These are phyloP conservation scores for Chrysoporthe cubensis DNA, from an alignment of 2,329 filamentous ascomycete species.

Conservation along the genomic window DNA sequence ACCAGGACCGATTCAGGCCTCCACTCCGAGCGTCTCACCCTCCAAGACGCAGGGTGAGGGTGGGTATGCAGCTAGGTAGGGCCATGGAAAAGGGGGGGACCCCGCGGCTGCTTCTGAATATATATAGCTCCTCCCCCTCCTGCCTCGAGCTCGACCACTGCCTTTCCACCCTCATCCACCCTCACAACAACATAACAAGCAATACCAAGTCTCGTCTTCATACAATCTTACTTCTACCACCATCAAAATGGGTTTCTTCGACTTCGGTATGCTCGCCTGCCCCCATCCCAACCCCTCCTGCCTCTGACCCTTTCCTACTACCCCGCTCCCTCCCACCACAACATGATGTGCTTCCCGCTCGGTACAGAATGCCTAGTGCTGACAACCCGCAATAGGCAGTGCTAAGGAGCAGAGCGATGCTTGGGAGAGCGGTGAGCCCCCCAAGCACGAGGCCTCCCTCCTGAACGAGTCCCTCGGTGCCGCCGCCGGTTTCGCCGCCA, in stretches of 20 bases:
- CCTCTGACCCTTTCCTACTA: background rate
- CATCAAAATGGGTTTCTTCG: conserved; percentile 30
- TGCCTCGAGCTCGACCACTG: background rate
- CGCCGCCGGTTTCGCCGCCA: conserved; percentile 76
- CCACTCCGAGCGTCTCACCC: conserved; percentile 24
- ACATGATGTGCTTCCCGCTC: background rate
- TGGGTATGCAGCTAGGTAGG: conserved; percentile 3
- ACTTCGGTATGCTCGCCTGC: conserved; percentile 28
- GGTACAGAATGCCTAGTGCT: background rate
- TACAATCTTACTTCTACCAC: background rate
- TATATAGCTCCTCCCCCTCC: conserved; percentile 25
- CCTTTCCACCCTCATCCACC: conserved; percentile 8
- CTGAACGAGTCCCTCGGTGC: conserved; percentile 77
- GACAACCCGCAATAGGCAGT: conserved; percentile 3
- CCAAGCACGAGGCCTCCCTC: conserved; percentile 62
- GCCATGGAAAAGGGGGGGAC: background rate
- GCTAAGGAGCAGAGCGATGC: conserved; percentile 37
- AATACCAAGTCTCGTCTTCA: background rate
- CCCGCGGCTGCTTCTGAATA: conserved; percentile 12
- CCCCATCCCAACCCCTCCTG: background rate
- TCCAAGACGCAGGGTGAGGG: conserved; percentile 1
- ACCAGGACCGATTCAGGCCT: conserved; percentile 5
- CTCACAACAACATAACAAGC: conserved; percentile 1
- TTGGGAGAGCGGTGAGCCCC: conserved; percentile 50
- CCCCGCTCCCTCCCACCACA: background rate